Base-by-base conservation (phyloP, 1,284 basidiomycete genomes). In the Albatrellus sp. region DNA sequence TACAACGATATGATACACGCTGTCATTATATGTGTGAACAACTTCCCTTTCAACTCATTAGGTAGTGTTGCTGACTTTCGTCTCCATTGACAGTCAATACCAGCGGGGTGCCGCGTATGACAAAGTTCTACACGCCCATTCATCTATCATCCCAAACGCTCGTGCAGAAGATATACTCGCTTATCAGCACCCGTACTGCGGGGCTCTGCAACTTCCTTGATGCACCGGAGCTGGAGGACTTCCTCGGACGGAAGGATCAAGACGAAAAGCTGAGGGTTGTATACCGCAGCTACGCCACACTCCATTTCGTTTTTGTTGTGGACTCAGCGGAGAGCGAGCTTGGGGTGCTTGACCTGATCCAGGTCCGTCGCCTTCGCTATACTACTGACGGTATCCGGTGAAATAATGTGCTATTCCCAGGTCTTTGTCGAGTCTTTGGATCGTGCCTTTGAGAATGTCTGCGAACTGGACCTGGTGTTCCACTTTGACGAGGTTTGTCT, bases 401-500 rank as follows among this genome's bases (percentile, higher is more conserved):
- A 16, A 12, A 14, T 24, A 17, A 35, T 17, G 20, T 12, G 14
- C 19, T 10, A 5, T 14, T 47, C 3, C 35, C 44, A 80, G 90
- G 94, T 98, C 10, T 92, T 99, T 58, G 96, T 99, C 40, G 96
- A 99, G 66, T 85, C 89, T 1, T 71, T 99, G 24, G 96, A 99
- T 61, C 73, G 90, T 38, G 83, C 90, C 19, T 99, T 98, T 58
- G 92, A 97, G 67, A 98, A 98, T 57, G 96, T 99, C 0, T 98
- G 96, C 67, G 96, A 99, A 64, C 72, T 99, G 38, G 96, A 99
- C 61, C 72, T 99, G 20, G 94, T 98, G 47, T 98, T 98, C 63
- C 91, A 98, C 64, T 98, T 97, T 57, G 94, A 98, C 61, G 90
- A 98, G 70, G 93, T 91, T 49, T 35, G 71, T 56, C 34, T 19